These are phyloP conservation scores for Fusarium aywerte DNA, from an alignment of 2,329 filamentous ascomycete genomes.

Conservation along the genomic window DNA sequence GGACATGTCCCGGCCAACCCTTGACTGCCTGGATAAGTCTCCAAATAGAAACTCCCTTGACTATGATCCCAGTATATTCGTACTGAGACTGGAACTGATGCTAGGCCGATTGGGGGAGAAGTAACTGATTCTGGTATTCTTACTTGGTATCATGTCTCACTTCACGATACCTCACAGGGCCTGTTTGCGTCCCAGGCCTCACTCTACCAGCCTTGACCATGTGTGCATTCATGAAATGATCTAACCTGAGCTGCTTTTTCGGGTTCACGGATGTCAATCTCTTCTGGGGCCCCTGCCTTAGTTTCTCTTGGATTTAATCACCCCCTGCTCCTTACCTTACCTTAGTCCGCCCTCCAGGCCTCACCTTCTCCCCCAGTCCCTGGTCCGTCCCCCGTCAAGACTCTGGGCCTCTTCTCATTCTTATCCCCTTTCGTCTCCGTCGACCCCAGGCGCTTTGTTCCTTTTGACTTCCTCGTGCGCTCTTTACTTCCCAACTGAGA, in stretches of 20 bases:
- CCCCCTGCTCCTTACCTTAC: conserved; percentile 21
- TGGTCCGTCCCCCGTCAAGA: conserved; percentile 37
- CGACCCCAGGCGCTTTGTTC: conserved; percentile 42
- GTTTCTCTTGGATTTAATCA: conserved; percentile 11
- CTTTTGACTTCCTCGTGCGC: conserved; percentile 46
- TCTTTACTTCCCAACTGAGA: conserved; percentile 63
- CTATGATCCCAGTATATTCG: conserved; percentile 6
- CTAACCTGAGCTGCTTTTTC: conserved; percentile 14
- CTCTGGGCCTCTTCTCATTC: conserved; percentile 39
- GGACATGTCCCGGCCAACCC: conserved; percentile 19
- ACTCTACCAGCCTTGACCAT: neutral
- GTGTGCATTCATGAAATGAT: conserved; percentile 22
- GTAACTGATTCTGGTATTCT: conserved; percentile 23
- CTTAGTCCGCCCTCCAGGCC: conserved; percentile 23
- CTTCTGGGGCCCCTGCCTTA: conserved; percentile 21
- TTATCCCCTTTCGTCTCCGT: conserved; percentile 46
- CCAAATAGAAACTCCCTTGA: conserved; percentile 14
- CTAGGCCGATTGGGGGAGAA: conserved; percentile 22
- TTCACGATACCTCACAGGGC: conserved; percentile 5
- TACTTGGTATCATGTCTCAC: conserved; percentile 22
- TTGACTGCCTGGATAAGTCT: neutral
- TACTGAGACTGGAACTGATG: conserved; percentile 21
- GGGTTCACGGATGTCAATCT: conserved; percentile 27
- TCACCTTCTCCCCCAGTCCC: conserved; percentile 29
- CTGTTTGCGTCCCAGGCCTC: conserved; percentile 31